These are phyloP conservation scores for Saposhnikovia divaricata DNA, from an alignment of 129 eudicot species.

Conservation along the genomic window DNA sequence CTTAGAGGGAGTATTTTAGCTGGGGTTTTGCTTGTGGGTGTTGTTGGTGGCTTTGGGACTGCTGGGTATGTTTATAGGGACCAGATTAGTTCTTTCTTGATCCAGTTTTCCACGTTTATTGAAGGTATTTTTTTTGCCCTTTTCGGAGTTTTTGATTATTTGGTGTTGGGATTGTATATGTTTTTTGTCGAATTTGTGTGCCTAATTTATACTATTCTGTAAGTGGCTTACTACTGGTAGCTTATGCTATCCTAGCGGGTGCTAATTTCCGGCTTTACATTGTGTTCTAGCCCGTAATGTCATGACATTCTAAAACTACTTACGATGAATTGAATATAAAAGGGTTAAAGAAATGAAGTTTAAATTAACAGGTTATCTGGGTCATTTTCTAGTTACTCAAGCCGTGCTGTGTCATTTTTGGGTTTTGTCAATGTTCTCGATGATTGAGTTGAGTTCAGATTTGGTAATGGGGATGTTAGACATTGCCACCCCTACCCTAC, in stretches of 20 bases:
- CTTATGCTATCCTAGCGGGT: neutral
- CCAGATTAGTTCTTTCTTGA: conserved; percentile 80
- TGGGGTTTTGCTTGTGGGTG: conserved; percentile 76
- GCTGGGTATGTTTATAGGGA: conserved; percentile 84
- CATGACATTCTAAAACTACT: neutral
- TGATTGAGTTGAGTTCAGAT: too few species aligned
- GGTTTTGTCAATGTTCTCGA: neutral
- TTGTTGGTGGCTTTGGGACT: conserved; percentile 85
- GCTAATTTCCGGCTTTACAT: neutral
- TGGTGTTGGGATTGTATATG: neutral
- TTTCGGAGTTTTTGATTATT: neutral
- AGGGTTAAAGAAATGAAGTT: neutral
- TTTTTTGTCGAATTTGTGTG: neutral
- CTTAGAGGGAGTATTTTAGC: conserved; percentile 78
- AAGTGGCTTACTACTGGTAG: neutral
- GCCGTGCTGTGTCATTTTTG: neutral
- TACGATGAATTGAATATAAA: neutral
- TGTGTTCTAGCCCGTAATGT: neutral
- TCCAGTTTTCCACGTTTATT: conserved; percentile 70
- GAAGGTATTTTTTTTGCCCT: conserved; percentile 43
- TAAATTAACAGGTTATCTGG: neutral
- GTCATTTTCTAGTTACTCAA: neutral
- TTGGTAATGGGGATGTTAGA: too few species aligned
- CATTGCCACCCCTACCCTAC: too few species aligned
- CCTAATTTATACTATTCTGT: neutral